Base-by-base conservation (phyloP, 805 yeast species). In the Metschnikowia santaceciliae region DNA sequence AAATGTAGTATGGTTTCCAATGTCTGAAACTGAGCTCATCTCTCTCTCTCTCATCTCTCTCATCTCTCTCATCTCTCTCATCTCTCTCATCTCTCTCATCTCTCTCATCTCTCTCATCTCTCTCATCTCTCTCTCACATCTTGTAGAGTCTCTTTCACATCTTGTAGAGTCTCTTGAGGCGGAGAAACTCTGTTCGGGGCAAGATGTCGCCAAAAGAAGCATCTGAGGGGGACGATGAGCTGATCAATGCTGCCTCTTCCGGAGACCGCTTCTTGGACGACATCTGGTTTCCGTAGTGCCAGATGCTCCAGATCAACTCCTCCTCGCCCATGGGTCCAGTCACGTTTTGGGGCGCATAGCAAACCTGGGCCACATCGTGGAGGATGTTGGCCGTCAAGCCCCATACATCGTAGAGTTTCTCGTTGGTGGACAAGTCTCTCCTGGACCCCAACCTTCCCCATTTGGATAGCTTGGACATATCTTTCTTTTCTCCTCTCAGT, bases 381-480 rank as follows among this genome's bases (percentile, higher is more conserved):
- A 87, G 62, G 8, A 87, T 86, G 61, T 85, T 86, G 2, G 91
- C 92, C 0, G 94, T 87, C 35, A 87, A 68, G 0, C 95, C 95
- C 95, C 94, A 87, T 4, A 88, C 83, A 60, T 86, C 87, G 60
- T 86, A 81, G 36, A 83, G 76, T 49, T 76, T 73, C 41, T 68
- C 71, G 64, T 80, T 61, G 57, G 77, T 64, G 20, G 55, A 62
- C 11, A 69, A 61, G 50, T 72, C 69, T 20, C 74, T 54, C 45
- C 77, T 59, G 8, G 74, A 61, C 2, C 78, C 78, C 42, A 65
- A 54, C 46, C 68, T 61, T 14, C 78, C 78, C 77, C 77, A 74
- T 13, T 41, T 47, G 4, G 58, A 47, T 26, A 70, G 51, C 11
- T 55, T 51, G 30, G 48, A 32, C 15, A 23, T n/a, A 2, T n/a